These are phyloP conservation scores for Haplosporangium sp. DNA, from an alignment of 371 early-diverging fungal species.

Conservation along the genomic window DNA sequence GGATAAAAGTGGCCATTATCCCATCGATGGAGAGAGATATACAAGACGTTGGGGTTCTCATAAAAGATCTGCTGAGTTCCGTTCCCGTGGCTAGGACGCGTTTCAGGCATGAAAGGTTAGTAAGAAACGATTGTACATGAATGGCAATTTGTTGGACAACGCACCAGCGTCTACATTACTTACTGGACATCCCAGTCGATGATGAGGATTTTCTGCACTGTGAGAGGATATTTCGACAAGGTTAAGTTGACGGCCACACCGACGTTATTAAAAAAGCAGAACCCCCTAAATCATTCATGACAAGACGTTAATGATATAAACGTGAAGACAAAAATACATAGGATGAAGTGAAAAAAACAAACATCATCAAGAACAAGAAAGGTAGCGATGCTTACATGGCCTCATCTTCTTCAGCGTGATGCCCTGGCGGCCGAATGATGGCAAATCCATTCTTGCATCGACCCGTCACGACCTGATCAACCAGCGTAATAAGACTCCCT, in stretches of 20 bases:
- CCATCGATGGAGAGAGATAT: slow-evolving; percentile 75
- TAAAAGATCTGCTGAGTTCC: slow-evolving; percentile 77
- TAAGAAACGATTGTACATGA: background rate
- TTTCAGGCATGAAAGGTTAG: background rate
- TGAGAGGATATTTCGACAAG: slow-evolving; percentile 60
- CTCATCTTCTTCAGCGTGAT: slow-evolving; percentile 74
- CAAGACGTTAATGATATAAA: background rate
- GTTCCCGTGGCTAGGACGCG: slow-evolving; percentile 66
- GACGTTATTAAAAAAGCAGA: slow-evolving; percentile 77
- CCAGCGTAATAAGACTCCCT: slow-evolving; percentile 65
- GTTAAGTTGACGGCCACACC: slow-evolving; percentile 70
- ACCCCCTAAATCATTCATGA: slow-evolving; percentile 60
- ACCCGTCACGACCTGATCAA: slow-evolving; percentile 64
- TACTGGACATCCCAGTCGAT: slow-evolving; percentile 81
- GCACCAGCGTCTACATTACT: slow-evolving; percentile 18
- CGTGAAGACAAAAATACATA: background rate
- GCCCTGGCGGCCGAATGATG: slow-evolving; percentile 73
- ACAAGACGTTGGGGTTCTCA: slow-evolving; percentile 73
- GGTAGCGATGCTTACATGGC: slow-evolving; percentile 59
- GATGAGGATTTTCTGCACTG: slow-evolving; percentile 65
- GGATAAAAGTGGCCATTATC: slow-evolving; percentile 73
- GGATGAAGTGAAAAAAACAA: background rate
- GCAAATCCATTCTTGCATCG: slow-evolving; percentile 73
- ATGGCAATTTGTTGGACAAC: background rate
- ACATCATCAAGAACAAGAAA: background rate